These are phyloP conservation scores for Volvox africanus DNA, from an alignment of 139 green algal genomes.

Conservation along the genomic window DNA sequence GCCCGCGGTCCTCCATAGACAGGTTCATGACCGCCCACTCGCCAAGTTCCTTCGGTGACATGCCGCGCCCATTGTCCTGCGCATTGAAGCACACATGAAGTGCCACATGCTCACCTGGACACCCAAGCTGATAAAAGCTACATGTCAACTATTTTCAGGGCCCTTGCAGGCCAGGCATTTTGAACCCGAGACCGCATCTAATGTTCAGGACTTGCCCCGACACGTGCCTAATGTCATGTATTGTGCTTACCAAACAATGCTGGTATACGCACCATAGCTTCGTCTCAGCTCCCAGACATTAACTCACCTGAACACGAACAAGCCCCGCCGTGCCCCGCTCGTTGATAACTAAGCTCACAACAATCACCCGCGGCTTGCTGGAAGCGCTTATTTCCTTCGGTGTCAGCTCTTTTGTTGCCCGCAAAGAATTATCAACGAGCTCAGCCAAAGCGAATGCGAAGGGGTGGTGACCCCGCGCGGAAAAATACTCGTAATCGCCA, in stretches of 20 bases:
- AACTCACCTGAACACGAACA: constrained; percentile 37
- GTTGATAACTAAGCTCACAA: constrained; percentile 65
- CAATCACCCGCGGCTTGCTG: constrained; percentile 57
- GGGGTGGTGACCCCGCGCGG: constrained; percentile 76
- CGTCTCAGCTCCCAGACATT: no score
- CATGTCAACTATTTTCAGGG: no score
- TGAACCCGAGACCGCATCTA: no score
- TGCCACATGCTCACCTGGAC: no score
- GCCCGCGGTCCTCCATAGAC: constrained; percentile 82
- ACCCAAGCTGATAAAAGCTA: no score
- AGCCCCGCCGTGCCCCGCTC: constrained; percentile 39
- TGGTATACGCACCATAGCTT: no score
- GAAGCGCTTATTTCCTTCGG: background rate
- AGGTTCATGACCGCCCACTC: constrained; percentile 91
- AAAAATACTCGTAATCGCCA: constrained; percentile 90
- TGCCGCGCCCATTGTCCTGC: constrained; percentile 83
- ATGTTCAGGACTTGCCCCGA: no score
- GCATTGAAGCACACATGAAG: background rate
- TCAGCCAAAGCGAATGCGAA: constrained; percentile 87
- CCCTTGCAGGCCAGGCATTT: no score
- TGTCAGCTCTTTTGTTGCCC: constrained; percentile 67
- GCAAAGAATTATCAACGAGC: constrained; percentile 86
- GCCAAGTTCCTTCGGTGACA: constrained; percentile 77
- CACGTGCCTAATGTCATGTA: no score
- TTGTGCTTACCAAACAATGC: no score